phyloP scores from a whole-genome alignment of 208 protist species.

The Polymyxa betae region DNA sequence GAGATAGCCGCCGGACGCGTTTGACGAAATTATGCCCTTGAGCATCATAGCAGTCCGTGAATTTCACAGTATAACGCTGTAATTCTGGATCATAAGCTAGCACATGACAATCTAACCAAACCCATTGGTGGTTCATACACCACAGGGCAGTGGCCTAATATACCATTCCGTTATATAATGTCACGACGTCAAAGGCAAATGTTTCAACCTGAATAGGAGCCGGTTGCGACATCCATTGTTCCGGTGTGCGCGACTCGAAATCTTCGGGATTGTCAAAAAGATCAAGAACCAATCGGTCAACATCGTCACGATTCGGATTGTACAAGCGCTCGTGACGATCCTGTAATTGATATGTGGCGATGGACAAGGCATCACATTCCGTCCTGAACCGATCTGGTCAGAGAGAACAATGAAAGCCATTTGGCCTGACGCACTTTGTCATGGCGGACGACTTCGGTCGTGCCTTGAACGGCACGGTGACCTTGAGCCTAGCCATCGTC shows the following conservation, averaged over 20 bases:
- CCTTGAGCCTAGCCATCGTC: not conserved
- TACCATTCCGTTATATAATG: not conserved
- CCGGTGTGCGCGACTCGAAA: not conserved
- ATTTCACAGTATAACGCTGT: not conserved
- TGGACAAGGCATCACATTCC: conserved; percentile 7
- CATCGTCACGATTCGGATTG: not conserved
- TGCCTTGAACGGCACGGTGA: not conserved
- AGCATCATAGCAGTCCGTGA: conserved; percentile 24
- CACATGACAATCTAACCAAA: conserved; percentile 38
- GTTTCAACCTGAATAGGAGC: not conserved
- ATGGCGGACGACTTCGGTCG: not conserved
- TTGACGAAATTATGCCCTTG: not conserved
- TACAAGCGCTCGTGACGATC: not conserved
- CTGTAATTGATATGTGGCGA: conserved; percentile 20
- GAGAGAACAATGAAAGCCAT: not conserved
- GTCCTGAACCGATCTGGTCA: not conserved
- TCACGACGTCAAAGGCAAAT: not conserved
- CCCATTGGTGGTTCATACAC: conserved; percentile 50
- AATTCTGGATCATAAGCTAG: conserved; percentile 3
- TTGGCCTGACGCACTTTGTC: not conserved
- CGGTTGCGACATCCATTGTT: not conserved
- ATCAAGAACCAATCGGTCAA: not conserved
- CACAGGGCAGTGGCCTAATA: not conserved
- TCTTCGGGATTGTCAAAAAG: conserved; percentile 19
- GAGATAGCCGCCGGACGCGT: not conserved